Evolutionary conservation across 495 filamentous ascomycete species (phyloP).

Genomic region (Podospora australis): DNA sequence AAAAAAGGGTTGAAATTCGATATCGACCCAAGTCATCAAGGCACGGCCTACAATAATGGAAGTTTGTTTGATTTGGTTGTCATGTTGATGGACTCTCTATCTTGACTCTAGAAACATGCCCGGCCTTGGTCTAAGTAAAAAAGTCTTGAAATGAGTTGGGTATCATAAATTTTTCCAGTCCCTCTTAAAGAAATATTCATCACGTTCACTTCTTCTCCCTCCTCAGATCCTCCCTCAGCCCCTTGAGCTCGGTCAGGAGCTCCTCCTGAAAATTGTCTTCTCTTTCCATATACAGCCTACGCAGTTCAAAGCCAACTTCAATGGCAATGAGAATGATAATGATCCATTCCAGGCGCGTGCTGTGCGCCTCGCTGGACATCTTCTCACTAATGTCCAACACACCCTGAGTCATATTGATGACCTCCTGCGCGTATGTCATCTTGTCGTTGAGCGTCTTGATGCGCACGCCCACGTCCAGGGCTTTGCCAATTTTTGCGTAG

Average conservation of each 20-base stretch:
- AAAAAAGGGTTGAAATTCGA: no score
- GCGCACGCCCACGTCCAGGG: slow-evolving; percentile 85
- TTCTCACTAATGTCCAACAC: slow-evolving; percentile 90
- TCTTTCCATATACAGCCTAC: slow-evolving; percentile 43
- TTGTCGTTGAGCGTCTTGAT: slow-evolving; percentile 92
- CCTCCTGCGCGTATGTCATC: slow-evolving; percentile 96
- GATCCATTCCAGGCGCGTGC: slow-evolving; percentile 87
- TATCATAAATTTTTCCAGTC: slow-evolving; percentile 11
- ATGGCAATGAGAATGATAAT: slow-evolving; percentile 92
- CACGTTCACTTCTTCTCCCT: neutral
- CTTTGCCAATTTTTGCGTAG: slow-evolving; percentile 85
- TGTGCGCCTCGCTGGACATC: slow-evolving; percentile 82
- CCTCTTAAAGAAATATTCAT: neutral
- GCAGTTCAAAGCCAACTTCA: slow-evolving; percentile 65
- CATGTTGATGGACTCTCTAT: no score
- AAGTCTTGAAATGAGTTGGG: no score
- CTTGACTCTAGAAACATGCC: no score
- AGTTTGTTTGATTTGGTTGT: no score
- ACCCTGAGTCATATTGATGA: slow-evolving; percentile 81
- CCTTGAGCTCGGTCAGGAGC: slow-evolving; percentile 15
- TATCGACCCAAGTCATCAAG: no score
- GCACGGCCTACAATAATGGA: no score
- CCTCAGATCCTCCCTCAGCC: slow-evolving; percentile 1
- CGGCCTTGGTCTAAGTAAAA: no score
- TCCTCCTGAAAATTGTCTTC: slow-evolving; percentile 18